Evolutionary conservation across 1,139 yeast species (phyloP), one percentile per base, ranked within the genome.

Genomic region (Scheffersomyces titani): DNA sequence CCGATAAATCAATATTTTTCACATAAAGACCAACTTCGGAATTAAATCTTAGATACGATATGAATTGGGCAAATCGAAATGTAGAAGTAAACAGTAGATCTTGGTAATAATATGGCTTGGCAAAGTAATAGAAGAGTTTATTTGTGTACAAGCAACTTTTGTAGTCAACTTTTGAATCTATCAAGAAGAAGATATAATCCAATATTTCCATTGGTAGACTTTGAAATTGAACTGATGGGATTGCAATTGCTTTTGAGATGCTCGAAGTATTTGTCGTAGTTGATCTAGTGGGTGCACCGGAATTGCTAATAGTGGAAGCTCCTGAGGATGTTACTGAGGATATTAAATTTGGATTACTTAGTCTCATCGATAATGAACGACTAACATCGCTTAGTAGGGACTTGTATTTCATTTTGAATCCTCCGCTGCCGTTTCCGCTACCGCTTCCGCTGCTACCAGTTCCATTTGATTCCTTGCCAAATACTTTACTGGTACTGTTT

Each of bases 11-110:
- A 50, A 91, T 68, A 0, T 67, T 60, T 61, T 78, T 79, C 3
- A 90, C 89, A 58, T 80, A 76, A 19, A 68, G 66, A 0, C 93
- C 93, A 52, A 88, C 78, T 4, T 75, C 75, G 2, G 83, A 78
- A 61, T 83, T 83, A 53, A 82, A 74, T 51, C 89, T 75, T 19
- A 91, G 70, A 9, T 86, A 80, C 1, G 92, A 80, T 9, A 91
- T 85, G 66, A 91, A 87, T 70, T 90, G 97, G 1, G 90, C 94
- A 56, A 90, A 82, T 52, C 97, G 74, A 66, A 87, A 91, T 5
- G 92, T 86, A 3, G 94, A 86, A 0, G 84, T 80, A 63, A 91
- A 82, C 18, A 65, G 61, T 16, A 92, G 83, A n/a, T 72, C 61
- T 20, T 74, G 69, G 67, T 89, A 91, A 20, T 89, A 71, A 44